Base-by-base conservation (phyloP, 1,139 yeast species). In the Blastobotrys proliferans region DNA sequence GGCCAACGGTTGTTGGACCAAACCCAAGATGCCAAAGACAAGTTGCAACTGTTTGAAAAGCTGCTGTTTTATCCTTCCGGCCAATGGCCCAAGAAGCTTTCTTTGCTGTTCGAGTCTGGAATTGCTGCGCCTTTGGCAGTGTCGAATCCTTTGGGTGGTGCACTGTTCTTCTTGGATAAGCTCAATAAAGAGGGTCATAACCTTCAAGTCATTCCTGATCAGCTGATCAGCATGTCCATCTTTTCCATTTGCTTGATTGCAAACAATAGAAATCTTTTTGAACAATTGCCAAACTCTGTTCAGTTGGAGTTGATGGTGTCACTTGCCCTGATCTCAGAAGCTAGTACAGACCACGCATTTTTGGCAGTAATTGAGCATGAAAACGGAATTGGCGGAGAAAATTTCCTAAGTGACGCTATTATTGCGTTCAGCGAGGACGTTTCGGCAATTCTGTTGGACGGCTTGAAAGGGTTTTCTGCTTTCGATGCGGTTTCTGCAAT, bases 1-100 rank as follows among this genome's bases (percentile, higher is more conserved):
- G 51, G 51, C 9, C 46, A 47, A 33, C 40, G 52, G 9, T 38
- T 46, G 37, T 32, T 40, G 26, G 44, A 45, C 22, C 47, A 44
- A 35, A 34, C 48, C 10, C 38, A 35, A 14, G 50, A 47, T 25
- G 25, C 38, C 4, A 27, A 26, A 8, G 46, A 43, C 28, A 46
- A 46, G 41, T 27, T 46, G 16, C 49, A 43, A 25, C 19, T 46
- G 35, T 46, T 46, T 25, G 41, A 43, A 35, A 40, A 41, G 37
- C 32, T 46, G 24, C 26, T 46, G 31, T 46, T 43, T 21, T 43
- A 46, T 30, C 39, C 46, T 9, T 35, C 42, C 17, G 49, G 49
- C 9, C 30, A 29, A 27, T 46, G 49, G 49, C 13, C 27, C 20
- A 35, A 30, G 14, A 46, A 46, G 37, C 34, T 46, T 13, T 19